A percentile compares a stretch with the other conserved stretches of the same genome.
Evolutionary conservation across 257 asterid species (phyloP).

Genomic region (Ilex asprella): DNA sequence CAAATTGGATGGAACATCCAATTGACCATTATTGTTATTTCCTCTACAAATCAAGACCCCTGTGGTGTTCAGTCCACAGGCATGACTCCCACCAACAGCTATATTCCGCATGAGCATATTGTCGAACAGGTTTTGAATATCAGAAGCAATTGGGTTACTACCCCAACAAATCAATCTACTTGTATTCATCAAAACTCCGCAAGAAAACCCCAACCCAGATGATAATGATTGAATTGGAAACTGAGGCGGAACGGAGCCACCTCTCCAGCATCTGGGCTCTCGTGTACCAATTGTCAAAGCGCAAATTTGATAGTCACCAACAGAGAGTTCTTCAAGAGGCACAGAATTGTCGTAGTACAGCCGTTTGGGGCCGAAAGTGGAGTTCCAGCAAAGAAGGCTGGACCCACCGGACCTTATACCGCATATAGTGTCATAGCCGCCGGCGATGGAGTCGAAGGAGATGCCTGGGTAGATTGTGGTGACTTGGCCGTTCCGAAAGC

Average conservation of each 20-base stretch:
- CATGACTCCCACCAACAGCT: constrained; percentile 6
- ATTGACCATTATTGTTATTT: constrained; percentile 5
- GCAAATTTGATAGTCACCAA: constrained; percentile 11
- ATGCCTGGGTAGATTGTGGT: neutral
- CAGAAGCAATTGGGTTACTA: neutral
- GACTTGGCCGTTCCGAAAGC: neutral
- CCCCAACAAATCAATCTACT: constrained; percentile 6
- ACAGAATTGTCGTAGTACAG: neutral
- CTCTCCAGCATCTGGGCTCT: constrained; percentile 8
- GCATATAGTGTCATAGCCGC: constrained; percentile 5
- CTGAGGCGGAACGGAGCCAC: neutral
- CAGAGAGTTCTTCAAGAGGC: neutral
- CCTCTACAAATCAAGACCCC: constrained; percentile 12
- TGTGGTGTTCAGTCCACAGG: constrained; percentile 9
- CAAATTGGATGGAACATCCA: constrained; percentile 6
- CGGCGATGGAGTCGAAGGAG: constrained; percentile 10
- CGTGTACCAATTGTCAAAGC: constrained; percentile 2
- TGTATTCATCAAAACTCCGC: constrained; percentile 5
- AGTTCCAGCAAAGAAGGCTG: constrained; percentile 7
- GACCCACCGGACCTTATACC: constrained; percentile 6
- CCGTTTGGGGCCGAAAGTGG: constrained; percentile 1
- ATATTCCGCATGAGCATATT: neutral
- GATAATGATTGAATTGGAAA: neutral
- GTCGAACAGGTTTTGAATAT: constrained; percentile 2
- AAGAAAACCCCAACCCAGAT: constrained; percentile 14